A percentile compares a stretch with the other conserved stretches of the same genome.
phyloP scores from a whole-genome alignment of 1,139 yeast species.

The Hansenula lynferdii region DNA sequence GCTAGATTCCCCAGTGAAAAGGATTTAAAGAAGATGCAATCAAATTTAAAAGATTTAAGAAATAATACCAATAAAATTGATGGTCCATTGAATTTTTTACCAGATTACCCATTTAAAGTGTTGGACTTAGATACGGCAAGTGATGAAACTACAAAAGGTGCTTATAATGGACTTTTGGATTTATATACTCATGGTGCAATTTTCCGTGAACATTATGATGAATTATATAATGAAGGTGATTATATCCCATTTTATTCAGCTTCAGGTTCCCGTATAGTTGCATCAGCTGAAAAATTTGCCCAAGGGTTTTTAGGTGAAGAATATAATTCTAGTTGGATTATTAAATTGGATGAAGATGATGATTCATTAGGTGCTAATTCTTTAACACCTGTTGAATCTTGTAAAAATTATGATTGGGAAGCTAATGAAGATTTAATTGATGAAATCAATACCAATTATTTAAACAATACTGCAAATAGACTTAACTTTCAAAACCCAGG shows the following conservation, averaged over 20 bases:
- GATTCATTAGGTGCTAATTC: slow-evolving; percentile 31
- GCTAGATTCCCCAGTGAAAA: slow-evolving; percentile 40
- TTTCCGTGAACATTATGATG: slow-evolving; percentile 12
- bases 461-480: slow-evolving; percentile 22
- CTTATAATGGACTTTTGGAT: slow-evolving; percentile 16
- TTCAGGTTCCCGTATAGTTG: slow-evolving; percentile 16
- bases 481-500: slow-evolving; percentile 31
- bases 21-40: slow-evolving; percentile 6
- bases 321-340: slow-evolving; percentile 7
- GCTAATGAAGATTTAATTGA: slow-evolving; percentile 18
- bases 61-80: slow-evolving; percentile 4
- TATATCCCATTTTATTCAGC: slow-evolving; percentile 12
- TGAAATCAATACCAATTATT: slow-evolving; percentile 11
- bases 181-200: slow-evolving; percentile 11
- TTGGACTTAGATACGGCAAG: slow-evolving; percentile 9
- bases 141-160: slow-evolving; percentile 13
- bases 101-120: slow-evolving; percentile 11
- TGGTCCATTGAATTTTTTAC: slow-evolving; percentile 14
- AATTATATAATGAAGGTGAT: slow-evolving; percentile 5
- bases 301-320: slow-evolving; percentile 14
- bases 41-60: slow-evolving; percentile 6
- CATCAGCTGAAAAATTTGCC: slow-evolving; percentile 14
- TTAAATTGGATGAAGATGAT: slow-evolving; percentile 22
- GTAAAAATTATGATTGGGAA: slow-evolving; percentile 19
- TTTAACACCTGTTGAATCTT: slow-evolving; percentile 26